Base-by-base conservation (phyloP, 2,329 filamentous ascomycete genomes). In the Aaosphaeria arxii region DNA sequence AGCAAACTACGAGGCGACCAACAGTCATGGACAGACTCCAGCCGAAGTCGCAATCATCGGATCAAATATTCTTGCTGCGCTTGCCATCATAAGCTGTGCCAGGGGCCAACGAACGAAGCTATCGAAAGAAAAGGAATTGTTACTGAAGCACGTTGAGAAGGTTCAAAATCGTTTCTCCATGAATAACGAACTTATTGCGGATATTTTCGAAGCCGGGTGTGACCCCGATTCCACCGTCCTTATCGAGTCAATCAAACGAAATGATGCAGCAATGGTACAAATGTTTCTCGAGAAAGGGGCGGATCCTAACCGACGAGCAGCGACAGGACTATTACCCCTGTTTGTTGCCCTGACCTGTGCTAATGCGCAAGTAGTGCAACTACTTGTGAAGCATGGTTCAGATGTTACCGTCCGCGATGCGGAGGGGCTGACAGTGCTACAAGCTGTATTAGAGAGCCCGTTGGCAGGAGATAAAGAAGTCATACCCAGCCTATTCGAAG, bases 161-260 rank as follows among this genome's bases (percentile, higher is more conserved):
- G 53, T 56, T 11, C 53, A 59, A 31, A 58, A 55, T 4, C 56
- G 57, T 11, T 58, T 58, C 43, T 67, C 61, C 4, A 57, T 66
- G 30, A 57, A 56, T 6, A 64, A 65, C 36, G 64, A 67, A n/a
- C 48, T 68, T 7, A 62, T 69, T 33, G 59, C 63, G 6, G 59
- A 64, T 38, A 58, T 67, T 4, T 67, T 68, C 46, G 50, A 60
- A 5, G 59, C 64, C n/a, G 58, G 62, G 5, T 68, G 64, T 39
- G 62, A 64, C 40, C 54, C 64, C 1, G 62, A 67, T 40, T 67
- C 64, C 1, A 67, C 63, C 1, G 56, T 66, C 1, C 48, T 69
- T 28, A 49, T 69, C 3, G 66, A 66, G 38, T 61, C 63, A 1
- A 63, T 69, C 49, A 66, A 66, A 48, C 56, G 53, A 38, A 48